Evolutionary conservation across 768 basidiomycete genomes (phyloP).

Genomic region (Rhodotorula graminis): DNA sequence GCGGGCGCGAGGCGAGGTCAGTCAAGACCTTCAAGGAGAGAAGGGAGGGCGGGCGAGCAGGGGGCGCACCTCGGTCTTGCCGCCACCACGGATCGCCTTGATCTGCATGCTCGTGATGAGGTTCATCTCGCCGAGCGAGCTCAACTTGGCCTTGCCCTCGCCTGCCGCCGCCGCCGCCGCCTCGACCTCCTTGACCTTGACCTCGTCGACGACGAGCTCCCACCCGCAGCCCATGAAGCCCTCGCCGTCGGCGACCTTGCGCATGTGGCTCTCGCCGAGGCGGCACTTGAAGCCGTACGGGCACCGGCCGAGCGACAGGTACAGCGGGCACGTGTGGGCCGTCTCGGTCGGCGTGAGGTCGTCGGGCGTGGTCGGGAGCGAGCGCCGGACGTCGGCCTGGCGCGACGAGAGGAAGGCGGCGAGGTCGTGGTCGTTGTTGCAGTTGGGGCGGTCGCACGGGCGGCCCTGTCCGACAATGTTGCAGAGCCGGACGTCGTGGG

Average conservation of each 20-base stretch:
- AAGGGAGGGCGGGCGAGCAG: background rate
- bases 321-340: slow-evolving; percentile 61
- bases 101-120: slow-evolving; percentile 19
- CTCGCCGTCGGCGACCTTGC: slow-evolving; percentile 51
- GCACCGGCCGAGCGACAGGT: slow-evolving; percentile 66
- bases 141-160: slow-evolving; percentile 67
- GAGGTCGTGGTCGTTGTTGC: slow-evolving; percentile 75
- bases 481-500: slow-evolving; percentile 62
- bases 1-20: background rate
- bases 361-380: slow-evolving; percentile 51
- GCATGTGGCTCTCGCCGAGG: slow-evolving; percentile 73
- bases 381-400: slow-evolving; percentile 64
- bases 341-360: slow-evolving; percentile 57
- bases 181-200: slow-evolving; percentile 55
- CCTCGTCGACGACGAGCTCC: slow-evolving; percentile 56
- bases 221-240: slow-evolving; percentile 43
- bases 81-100: slow-evolving; percentile 19
- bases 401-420: slow-evolving; percentile 70
- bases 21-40: background rate
- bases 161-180: slow-evolving; percentile 52
- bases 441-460: slow-evolving; percentile 57
- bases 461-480: slow-evolving; percentile 68
- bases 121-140: slow-evolving; percentile 46
- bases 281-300: slow-evolving; percentile 84
- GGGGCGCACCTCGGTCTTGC: slow-evolving; percentile 27